Conservation (phyloP, 768 basidiomycete genomes). For the Tulasnella sp. region DNA sequence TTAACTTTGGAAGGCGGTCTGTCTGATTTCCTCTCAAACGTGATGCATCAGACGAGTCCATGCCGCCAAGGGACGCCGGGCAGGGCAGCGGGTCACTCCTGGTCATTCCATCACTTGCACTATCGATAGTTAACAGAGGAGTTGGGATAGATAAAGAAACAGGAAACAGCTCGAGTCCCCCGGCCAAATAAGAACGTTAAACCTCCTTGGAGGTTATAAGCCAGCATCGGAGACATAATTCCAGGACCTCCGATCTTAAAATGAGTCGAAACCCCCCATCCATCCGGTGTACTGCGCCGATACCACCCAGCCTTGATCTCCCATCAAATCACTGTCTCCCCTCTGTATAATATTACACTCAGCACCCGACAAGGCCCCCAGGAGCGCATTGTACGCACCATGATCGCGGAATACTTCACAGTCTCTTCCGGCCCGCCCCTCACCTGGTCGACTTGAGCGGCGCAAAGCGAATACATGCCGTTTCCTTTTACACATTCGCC, state of each 20-base stretch:
- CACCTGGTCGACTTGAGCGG: not conserved
- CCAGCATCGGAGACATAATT: not conserved
- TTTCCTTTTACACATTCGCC: slow-evolving; percentile 23
- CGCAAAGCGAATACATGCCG: not conserved
- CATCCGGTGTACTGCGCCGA: not conserved
- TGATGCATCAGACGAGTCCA: too few species aligned
- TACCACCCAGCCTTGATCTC: not conserved
- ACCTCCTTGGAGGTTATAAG: not conserved
- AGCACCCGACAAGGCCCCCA: not conserved
- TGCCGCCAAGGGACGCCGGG: too few species aligned
- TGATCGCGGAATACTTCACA: not conserved
- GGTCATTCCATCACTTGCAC: too few species aligned
- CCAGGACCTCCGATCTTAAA: not conserved
- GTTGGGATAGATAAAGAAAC: not conserved
- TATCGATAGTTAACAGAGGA: not conserved
- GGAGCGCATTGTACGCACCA: not conserved
- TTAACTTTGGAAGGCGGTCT: too few species aligned
- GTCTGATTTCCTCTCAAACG: too few species aligned
- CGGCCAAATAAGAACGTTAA: not conserved
- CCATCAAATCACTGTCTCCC: not conserved
- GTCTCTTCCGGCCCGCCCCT: not conserved
- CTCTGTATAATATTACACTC: not conserved
- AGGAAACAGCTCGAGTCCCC: not conserved
- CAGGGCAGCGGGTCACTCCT: too few species aligned
- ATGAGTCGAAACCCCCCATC: not conserved